Percentiles rank a stretch among this genome's conserved stretches.
These are phyloP conservation scores for Hericium alpestre DNA, from an alignment of 768 basidiomycete genomes.

Conservation along the genomic window DNA sequence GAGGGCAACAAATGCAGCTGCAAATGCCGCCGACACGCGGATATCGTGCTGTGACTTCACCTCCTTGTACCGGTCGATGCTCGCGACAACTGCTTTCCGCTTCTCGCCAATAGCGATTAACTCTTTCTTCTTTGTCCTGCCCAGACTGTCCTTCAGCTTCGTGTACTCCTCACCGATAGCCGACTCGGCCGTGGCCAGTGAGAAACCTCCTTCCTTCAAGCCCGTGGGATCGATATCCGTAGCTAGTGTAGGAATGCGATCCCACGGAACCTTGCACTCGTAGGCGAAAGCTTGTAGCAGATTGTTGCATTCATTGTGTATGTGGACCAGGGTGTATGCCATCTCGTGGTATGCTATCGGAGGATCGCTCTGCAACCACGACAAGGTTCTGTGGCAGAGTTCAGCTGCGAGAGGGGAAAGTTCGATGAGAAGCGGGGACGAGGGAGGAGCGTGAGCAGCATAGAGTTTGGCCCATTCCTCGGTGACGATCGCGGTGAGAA, in stretches of 20 bases:
- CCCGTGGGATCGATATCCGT: constrained; percentile 68
- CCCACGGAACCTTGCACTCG: constrained; percentile 80
- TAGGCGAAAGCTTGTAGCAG: constrained; percentile 73
- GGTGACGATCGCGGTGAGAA: constrained; percentile 72
- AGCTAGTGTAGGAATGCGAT: constrained; percentile 71
- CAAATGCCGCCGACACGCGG: constrained; percentile 81
- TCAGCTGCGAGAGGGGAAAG: constrained; percentile 50
- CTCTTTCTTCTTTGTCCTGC: constrained; percentile 71
- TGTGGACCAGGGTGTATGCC: constrained; percentile 67
- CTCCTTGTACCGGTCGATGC: constrained; percentile 71
- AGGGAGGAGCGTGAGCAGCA: constrained; percentile 22
- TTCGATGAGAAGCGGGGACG: constrained; percentile 37
- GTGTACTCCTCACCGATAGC: constrained; percentile 64
- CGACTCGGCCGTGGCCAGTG: constrained; percentile 64
- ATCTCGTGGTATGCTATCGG: constrained; percentile 88
- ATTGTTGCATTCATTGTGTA: constrained; percentile 68
- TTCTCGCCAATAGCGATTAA: constrained; percentile 67
- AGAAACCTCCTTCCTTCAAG: constrained; percentile 56
- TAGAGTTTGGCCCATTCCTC: constrained; percentile 83
- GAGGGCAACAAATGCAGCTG: constrained; percentile 84
- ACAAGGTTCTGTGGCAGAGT: constrained; percentile 56
- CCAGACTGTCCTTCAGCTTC: constrained; percentile 63
- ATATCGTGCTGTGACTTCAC: constrained; percentile 79
- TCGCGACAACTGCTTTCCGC: constrained; percentile 51
- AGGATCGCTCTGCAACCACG: constrained; percentile 62